Conservation (phyloP, 306 rosid genomes). For the Albizia julibrissin region DNA sequence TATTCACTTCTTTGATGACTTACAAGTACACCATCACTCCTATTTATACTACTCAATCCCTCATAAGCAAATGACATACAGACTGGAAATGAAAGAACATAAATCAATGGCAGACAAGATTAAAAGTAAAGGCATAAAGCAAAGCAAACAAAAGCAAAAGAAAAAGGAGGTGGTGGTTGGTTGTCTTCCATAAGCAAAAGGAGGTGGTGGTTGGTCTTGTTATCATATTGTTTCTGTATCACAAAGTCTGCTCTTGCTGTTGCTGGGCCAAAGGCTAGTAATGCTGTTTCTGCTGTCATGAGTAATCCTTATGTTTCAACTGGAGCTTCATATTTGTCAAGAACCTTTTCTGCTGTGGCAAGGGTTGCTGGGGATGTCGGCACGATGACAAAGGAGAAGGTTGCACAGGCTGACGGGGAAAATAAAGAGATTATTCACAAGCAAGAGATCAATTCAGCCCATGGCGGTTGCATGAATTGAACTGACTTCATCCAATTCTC, state of each 20-base stretch:
- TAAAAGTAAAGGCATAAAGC: too few species aligned
- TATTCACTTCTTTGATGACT: too few species aligned
- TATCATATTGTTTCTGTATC: too few species aligned
- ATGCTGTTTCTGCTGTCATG: slow-evolving; percentile 75
- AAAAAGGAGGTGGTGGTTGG: too few species aligned
- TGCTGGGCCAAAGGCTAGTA: slow-evolving; percentile 83
- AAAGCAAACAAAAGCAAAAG: too few species aligned
- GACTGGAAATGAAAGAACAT: too few species aligned
- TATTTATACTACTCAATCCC: too few species aligned
- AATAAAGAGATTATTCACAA: slow-evolving; percentile 44
- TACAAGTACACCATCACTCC: too few species aligned
- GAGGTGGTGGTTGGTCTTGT: too few species aligned
- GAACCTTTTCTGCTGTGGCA: slow-evolving; percentile 59
- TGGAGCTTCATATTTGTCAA: slow-evolving; percentile 79
- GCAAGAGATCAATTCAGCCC: slow-evolving; percentile 38
- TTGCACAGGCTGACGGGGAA: slow-evolving; percentile 66
- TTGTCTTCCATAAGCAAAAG: too few species aligned
- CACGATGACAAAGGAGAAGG: slow-evolving; percentile 70
- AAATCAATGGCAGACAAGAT: too few species aligned
- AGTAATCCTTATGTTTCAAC: slow-evolving; percentile 58
- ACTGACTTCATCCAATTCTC: slow-evolving; percentile 10
- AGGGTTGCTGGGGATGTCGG: slow-evolving; percentile 82
- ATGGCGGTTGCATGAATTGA: slow-evolving; percentile 36
- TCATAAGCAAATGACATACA: too few species aligned
- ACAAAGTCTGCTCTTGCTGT: slow-evolving; percentile 64